Evolutionary conservation across 805 yeast species (phyloP), one percentile per base, ranked within the genome.

Genomic region (Yamadazyma laniorum): DNA sequence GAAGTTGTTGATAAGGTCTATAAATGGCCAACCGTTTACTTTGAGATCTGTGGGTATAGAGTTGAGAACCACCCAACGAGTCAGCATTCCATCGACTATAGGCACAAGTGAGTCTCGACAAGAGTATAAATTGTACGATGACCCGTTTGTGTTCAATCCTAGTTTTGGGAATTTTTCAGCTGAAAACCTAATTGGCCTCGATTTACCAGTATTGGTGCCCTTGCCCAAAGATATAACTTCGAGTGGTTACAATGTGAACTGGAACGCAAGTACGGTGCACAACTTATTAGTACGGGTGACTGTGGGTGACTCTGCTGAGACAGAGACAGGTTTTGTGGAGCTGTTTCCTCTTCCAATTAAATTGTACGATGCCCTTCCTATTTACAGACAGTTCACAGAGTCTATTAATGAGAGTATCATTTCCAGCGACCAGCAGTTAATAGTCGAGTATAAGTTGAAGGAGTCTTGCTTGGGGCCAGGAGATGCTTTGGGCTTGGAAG

Each of bases 401-500:
- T 73, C 79, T 0, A 56, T 75, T 0, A 52, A 65, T 9, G 77
- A 72, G 41, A 53, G 61, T 2, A 60, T 61, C 3, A 62, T 58
- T 12, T 72, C 82, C 1, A 58, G 65, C 13, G 85, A 80, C 50
- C 63, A 66, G 8, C 74, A 70, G 42, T 65, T 75, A 8, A 50
- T 71, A 22, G 63, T 74, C 6, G 75, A 72, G 16, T 61, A 74
- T 34, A 58, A 62, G 5, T 47, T 80, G 14, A 76, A 80, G 1
- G 66, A 68, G 5, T 66, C 79, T 5, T 72, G 82, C 22, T 67
- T 80, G n/a, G 82, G 85, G 1, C 81, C 81, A 0, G 66, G 65
- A 35, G 88, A 81, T 51, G 56, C 59, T 5, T 50, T 80, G 6
- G 47, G 51, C 5, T 35, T 79, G 5, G 52, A 56, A 22, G 48